Conservation (phyloP, 768 basidiomycete genomes). For the Daedaleopsis nitida region DNA sequence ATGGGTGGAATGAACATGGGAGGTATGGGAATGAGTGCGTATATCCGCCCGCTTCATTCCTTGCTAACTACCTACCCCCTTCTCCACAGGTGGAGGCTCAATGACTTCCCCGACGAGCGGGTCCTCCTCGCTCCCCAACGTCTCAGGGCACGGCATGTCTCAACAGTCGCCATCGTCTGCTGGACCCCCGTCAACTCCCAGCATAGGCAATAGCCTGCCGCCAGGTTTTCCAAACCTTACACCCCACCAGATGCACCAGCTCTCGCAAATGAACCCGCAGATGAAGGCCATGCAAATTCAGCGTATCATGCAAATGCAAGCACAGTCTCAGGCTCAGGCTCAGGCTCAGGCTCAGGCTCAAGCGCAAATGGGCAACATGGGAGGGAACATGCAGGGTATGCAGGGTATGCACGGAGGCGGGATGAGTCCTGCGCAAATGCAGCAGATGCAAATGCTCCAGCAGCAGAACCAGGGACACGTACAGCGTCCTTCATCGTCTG, state of each 20-base stretch:
- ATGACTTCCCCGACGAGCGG: constrained; percentile 12
- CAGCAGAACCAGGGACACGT: constrained; percentile 9
- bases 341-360: no score
- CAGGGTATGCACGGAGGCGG: constrained; percentile 15
- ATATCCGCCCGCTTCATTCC: not conserved
- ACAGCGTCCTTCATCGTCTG: constrained; percentile 20
- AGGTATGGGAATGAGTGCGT: constrained; percentile 17
- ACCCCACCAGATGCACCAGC: constrained; percentile 27
- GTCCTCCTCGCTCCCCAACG: constrained; percentile 10
- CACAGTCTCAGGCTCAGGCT: not conserved
- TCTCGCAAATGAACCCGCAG: constrained; percentile 30
- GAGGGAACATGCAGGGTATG: constrained; percentile 1
- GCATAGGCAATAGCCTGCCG: constrained; percentile 3
- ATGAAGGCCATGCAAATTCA: constrained; percentile 32
- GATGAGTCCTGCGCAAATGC: constrained; percentile 25
- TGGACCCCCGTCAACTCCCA: constrained; percentile 7
- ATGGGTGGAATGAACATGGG: constrained; percentile 15
- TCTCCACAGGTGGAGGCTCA: constrained; percentile 2
- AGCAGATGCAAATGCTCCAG: constrained; percentile 28
- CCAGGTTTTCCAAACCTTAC: constrained; percentile 12
- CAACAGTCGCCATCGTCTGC: constrained; percentile 5
- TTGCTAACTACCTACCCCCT: not conserved
- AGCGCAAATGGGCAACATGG: constrained; percentile 5
- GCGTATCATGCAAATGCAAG: constrained; percentile 21
- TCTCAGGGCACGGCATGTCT: constrained; percentile 8